phyloP scores from a whole-genome alignment of 371 early-diverging fungal genomes.

The Syncephalastrum contaminatum region DNA sequence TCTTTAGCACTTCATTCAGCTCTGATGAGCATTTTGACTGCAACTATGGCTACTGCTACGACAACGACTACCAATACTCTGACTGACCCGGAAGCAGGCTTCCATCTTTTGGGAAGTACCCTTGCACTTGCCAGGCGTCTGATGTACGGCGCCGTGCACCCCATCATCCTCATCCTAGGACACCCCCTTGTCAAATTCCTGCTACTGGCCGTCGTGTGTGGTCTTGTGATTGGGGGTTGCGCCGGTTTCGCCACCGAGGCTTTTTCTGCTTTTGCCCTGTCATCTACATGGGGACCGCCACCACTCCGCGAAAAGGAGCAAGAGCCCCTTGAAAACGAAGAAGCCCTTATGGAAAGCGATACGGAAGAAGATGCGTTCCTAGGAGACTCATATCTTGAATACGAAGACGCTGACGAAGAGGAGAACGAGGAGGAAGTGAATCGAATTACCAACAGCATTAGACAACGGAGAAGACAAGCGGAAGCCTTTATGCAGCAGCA shows the following conservation, averaged over 20 bases:
- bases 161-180: too few relatives aligned
- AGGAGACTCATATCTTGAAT: not conserved
- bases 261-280: constrained; percentile 28
- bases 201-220: constrained; percentile 31
- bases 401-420: not conserved
- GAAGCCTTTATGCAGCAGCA: too few relatives aligned
- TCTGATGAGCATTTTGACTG: too few relatives aligned
- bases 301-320: not conserved
- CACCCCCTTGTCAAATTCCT: constrained; percentile 32
- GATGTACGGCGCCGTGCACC: too few relatives aligned
- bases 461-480: too few relatives aligned
- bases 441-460: not conserved
- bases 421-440: constrained; percentile 1
- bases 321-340: too few relatives aligned
- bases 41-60: too few relatives aligned
- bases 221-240: constrained; percentile 42
- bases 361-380: not conserved
- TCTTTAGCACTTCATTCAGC: not conserved
- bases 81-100: too few relatives aligned
- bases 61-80: too few relatives aligned
- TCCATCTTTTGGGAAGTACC: too few relatives aligned
- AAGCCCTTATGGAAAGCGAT: not conserved
- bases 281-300: constrained; percentile 35
- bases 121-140: too few relatives aligned
- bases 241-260: constrained; percentile 51